These are phyloP conservation scores for Thalia dealbata DNA, from an alignment of 176 grass and related monocot genomes.

Conservation along the genomic window DNA sequence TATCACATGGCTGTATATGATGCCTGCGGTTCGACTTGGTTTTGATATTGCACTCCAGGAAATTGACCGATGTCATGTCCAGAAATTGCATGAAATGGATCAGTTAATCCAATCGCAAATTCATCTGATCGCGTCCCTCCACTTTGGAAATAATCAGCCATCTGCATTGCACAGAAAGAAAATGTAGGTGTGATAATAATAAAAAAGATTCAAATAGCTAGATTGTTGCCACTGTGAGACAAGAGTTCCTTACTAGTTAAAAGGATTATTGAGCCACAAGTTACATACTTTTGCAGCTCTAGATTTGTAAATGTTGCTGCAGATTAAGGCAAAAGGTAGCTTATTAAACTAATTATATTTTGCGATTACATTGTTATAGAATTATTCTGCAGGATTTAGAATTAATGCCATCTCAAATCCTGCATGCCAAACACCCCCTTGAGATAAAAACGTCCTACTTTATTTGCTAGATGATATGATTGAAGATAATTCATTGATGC, in stretches of 20 bases:
- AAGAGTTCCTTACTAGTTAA: not conserved
- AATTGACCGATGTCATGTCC: constrained; percentile 91
- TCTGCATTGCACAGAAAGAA: constrained; percentile 29
- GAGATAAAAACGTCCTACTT: too few relatives aligned
- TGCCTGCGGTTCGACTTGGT: constrained; percentile 37
- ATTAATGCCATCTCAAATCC: too few relatives aligned
- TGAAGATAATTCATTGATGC: too few relatives aligned
- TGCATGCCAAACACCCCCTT: too few relatives aligned
- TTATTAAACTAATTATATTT: too few relatives aligned
- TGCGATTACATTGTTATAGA: too few relatives aligned
- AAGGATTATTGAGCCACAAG: not conserved
- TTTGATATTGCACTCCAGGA: constrained; percentile 38
- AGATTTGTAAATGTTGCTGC: not conserved
- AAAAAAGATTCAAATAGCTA: not conserved
- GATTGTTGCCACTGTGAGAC: not conserved
- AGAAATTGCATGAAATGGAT: constrained; percentile 37
- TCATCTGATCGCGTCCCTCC: constrained; percentile 31
- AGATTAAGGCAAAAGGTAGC: too few relatives aligned
- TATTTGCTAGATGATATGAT: too few relatives aligned
- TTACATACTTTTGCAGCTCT: not conserved
- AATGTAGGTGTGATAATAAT: not conserved
- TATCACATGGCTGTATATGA: not conserved
- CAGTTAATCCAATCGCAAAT: constrained; percentile 54
- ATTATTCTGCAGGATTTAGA: too few relatives aligned
- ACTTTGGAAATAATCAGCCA: constrained; percentile 56